Percentiles rank a stretch among this genome's conserved stretches.
These are phyloP conservation scores for Akebia trifoliata DNA, from an alignment of 164 flowering plant genomes.

Conservation along the genomic window DNA sequence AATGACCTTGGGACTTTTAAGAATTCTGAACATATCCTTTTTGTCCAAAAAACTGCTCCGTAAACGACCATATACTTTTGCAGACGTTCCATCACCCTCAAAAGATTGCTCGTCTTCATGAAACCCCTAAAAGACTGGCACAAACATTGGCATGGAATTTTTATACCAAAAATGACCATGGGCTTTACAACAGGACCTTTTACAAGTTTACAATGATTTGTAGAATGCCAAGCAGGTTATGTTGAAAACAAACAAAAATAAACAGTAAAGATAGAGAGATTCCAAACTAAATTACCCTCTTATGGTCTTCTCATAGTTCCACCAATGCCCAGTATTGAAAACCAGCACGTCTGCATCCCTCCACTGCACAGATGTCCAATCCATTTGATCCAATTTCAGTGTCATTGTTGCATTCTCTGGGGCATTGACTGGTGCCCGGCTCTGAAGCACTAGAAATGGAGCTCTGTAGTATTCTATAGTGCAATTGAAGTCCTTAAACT, in stretches of 20 bases:
- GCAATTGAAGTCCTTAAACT: conserved; percentile 76
- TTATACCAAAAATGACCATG: no score
- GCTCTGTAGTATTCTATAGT: conserved; percentile 93
- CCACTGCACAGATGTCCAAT: conserved; percentile 79
- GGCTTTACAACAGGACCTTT: no score
- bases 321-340: conserved; percentile 96
- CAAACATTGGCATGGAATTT: no score
- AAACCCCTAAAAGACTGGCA: no score
- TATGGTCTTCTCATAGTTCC: conserved; percentile 92
- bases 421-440: conserved; percentile 61
- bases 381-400: conserved; percentile 79
- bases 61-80: no score
- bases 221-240: no score
- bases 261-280: not conserved
- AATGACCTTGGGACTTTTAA: not conserved
- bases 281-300: conserved; percentile 50
- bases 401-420: conserved; percentile 44
- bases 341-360: conserved; percentile 81
- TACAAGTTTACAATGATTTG: no score
- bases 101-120: no score
- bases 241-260: not conserved
- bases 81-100: no score
- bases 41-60: no score
- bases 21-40: no score
- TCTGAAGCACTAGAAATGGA: conserved; percentile 85